Conservation (phyloP, 345 rosid genomes). For the Citrus sp. region DNA sequence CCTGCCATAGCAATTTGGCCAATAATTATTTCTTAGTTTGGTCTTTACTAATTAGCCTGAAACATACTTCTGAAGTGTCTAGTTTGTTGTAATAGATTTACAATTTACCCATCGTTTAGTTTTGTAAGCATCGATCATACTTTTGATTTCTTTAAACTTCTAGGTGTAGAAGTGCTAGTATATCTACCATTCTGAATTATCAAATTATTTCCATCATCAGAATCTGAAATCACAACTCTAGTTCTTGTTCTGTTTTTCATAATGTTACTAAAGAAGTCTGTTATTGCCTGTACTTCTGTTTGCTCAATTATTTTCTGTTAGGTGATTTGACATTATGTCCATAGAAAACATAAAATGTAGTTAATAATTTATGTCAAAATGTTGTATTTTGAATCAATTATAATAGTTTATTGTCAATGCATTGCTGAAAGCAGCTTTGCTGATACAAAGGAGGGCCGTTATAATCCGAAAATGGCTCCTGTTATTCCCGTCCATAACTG, state of each 20-base stretch:
- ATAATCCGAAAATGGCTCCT: slow-evolving; percentile 90
- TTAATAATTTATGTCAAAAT: not conserved
- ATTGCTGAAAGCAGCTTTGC: slow-evolving; percentile 69
- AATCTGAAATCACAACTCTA: not conserved
- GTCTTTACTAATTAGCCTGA: not conserved
- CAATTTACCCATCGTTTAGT: not conserved
- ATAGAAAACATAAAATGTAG: not conserved
- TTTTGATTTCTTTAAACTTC: not conserved
- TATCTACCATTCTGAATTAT: not conserved
- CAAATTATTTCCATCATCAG: not conserved
- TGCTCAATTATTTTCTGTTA: not conserved
- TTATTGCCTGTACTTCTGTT: not conserved
- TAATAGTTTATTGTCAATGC: not conserved
- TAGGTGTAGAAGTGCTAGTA: not conserved
- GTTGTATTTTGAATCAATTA: not conserved
- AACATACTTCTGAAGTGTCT: not conserved
- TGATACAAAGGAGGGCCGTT: slow-evolving; percentile 93
- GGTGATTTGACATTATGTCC: not conserved
- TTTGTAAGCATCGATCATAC: not conserved
- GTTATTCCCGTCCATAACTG: slow-evolving; percentile 75
- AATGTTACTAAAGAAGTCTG: not conserved
- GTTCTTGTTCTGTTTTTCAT: not conserved
- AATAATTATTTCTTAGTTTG: not conserved
- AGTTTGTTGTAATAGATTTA: not conserved
- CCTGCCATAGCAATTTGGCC: not conserved